A percentile compares a stretch with the other conserved stretches of the same genome.
phyloP scores from a whole-genome alignment of 495 filamentous ascomycete species.

The Aspergillus indologenus region DNA sequence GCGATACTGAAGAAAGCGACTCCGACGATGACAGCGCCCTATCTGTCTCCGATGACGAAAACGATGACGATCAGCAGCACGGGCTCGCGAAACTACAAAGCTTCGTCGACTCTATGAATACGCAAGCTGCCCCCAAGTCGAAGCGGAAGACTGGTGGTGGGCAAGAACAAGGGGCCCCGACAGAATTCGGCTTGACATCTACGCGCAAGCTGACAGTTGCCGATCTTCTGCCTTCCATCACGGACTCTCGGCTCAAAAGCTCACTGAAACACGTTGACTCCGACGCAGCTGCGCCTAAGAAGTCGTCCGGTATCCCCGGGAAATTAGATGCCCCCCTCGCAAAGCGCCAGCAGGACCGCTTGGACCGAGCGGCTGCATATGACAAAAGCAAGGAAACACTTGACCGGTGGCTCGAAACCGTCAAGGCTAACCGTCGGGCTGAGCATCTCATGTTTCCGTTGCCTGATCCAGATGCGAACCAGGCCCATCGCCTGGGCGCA shows the following conservation, averaged over 20 bases:
- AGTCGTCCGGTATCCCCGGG: constrained; percentile 53
- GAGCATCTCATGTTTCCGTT: constrained; percentile 93
- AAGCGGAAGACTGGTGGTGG: constrained; percentile 27
- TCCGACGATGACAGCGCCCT: constrained; percentile 43
- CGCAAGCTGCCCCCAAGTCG: constrained; percentile 30
- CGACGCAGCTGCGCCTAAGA: constrained; percentile 48
- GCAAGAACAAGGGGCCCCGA: constrained; percentile 53
- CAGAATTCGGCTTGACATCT: constrained; percentile 56
- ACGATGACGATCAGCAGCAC: constrained; percentile 51
- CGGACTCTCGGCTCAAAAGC: constrained; percentile 73
- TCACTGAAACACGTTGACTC: constrained; percentile 65
- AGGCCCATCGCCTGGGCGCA: constrained; percentile 42
- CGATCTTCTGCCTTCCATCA: constrained; percentile 71
- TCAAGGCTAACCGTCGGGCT: constrained; percentile 87
- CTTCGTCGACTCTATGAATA: constrained; percentile 66
- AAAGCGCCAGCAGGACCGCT: constrained; percentile 82
- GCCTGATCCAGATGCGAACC: constrained; percentile 61
- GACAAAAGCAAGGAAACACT: constrained; percentile 89
- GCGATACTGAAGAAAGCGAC: constrained; percentile 36
- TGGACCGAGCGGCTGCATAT: constrained; percentile 83
- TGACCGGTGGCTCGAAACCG: constrained; percentile 87
- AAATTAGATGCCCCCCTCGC: constrained; percentile 83
- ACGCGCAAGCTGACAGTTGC: constrained; percentile 74
- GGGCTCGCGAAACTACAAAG: constrained; percentile 63
- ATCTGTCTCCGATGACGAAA: constrained; percentile 57